These are phyloP conservation scores for Dunaliella primolecta DNA, from an alignment of 139 green algal genomes.

Conservation along the genomic window DNA sequence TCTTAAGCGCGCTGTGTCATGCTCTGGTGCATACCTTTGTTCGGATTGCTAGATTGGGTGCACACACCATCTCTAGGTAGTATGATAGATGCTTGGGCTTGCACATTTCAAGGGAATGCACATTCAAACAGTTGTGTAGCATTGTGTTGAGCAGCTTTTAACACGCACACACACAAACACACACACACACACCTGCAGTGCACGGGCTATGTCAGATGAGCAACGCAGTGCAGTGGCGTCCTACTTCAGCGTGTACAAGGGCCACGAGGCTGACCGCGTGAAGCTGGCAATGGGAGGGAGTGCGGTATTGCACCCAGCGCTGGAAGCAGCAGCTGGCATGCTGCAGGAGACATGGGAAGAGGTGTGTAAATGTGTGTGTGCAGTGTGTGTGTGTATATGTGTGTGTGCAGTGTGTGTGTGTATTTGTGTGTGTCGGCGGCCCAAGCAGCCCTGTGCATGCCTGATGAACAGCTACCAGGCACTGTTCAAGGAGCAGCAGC, in stretches of 20 bases:
- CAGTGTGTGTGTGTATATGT: neutral
- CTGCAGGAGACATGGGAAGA: constrained; percentile 49
- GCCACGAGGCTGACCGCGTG: constrained; percentile 40
- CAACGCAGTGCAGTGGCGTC: constrained; percentile 73
- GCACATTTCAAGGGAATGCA: too few species aligned
- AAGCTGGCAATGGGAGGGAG: constrained; percentile 27
- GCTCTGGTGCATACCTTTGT: too few species aligned
- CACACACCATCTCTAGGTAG: too few species aligned
- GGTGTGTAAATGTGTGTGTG: constrained; percentile 30
- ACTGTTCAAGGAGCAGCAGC: too few species aligned
- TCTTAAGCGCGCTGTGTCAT: too few species aligned
- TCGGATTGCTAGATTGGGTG: too few species aligned
- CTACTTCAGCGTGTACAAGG: constrained; percentile 69
- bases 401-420: neutral
- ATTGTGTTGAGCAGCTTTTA: too few species aligned
- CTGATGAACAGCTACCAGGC: too few species aligned
- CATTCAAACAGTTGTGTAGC: too few species aligned
- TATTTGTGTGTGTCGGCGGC: too few species aligned
- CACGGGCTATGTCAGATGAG: constrained; percentile 82
- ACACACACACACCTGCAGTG: constrained; percentile 37
- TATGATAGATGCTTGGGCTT: too few species aligned
- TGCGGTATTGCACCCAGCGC: constrained; percentile 52
- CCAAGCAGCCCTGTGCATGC: too few species aligned
- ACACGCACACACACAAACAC: neutral
- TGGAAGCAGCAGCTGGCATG: constrained; percentile 49